Base-by-base conservation (phyloP, 331 rosid species). In the Malus hybrid region DNA sequence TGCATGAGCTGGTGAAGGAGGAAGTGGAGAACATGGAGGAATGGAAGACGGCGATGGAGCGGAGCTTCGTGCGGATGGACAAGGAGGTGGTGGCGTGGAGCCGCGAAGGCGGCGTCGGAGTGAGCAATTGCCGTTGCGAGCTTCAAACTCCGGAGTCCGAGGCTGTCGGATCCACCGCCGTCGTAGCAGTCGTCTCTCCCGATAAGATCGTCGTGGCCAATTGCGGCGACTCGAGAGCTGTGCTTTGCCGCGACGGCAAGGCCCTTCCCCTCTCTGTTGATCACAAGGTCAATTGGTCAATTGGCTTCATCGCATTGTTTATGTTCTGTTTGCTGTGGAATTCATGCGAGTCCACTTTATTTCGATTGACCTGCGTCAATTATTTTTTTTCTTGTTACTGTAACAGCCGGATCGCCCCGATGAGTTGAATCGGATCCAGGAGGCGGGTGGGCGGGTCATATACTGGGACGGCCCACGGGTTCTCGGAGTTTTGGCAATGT, bases 381-480 rank as follows among this genome's bases (percentile, higher is more conserved):
- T 18, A 7, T 30, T 29, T 61, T 62, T 13, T 14, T 3, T 28
- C 26, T 29, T 30, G 10, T 64, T 30, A 33, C n/a, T 32, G 14
- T 16, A 63, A 58, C 88, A 89, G 93, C 93, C 93, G 78, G 93
- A 89, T 68, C 91, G 89, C n/a, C 89, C 88, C 1, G 93, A 89
- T 65, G 89, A 89, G 74, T 80, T 85, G 65, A 76, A n/a, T 4
- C 85, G 91, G 81, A 89, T 89, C 75, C 78, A 83, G 33, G 83
- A 42, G 16, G 89, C 87, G 3, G 91, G 93, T 7, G 93, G 93
- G 15, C 82, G 88, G 76, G 88, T 89, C 53, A 89, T 89, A n/a
- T 85, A 82, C 77, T 87, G 91, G 89, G 89, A 80, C 15, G 88
- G 91, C 39, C 80, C 93, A 6, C 80, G 93, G 71, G 91, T 89